Evolutionary conservation across 2,329 filamentous ascomycete genomes (phyloP).

Genomic region (Alternaria gansuensis): DNA sequence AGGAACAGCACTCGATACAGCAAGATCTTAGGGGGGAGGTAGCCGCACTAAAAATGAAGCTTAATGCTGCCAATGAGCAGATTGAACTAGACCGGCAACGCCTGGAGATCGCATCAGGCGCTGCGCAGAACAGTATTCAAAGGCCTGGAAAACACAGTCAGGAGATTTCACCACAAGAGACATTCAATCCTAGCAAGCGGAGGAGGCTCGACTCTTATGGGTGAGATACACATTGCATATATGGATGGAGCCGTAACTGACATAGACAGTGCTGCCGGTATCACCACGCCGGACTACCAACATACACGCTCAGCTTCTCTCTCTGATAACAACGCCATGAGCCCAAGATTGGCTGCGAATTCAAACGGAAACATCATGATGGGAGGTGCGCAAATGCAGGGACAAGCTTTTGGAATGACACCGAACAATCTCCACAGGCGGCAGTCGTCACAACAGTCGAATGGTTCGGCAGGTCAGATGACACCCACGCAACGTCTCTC

Average conservation of each 20-base stretch:
- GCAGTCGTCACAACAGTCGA: neutral
- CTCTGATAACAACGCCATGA: neutral
- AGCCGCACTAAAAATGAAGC: neutral
- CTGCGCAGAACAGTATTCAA: neutral
- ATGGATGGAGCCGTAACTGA: neutral
- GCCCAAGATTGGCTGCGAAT: neutral
- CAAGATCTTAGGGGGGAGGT: too few relatives aligned
- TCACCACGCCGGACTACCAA: neutral
- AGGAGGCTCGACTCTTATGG: neutral
- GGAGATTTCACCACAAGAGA: neutral
- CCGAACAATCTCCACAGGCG: neutral
- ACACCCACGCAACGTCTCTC: neutral
- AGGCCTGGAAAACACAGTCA: neutral
- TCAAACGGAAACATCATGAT: neutral
- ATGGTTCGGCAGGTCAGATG: neutral
- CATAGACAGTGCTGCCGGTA: neutral
- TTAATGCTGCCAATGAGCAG: neutral
- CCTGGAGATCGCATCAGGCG: too few relatives aligned
- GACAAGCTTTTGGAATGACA: neutral
- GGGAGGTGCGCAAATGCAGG: neutral
- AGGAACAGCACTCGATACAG: neutral
- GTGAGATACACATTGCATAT: neutral
- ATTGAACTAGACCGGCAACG: neutral
- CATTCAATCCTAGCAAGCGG: neutral
- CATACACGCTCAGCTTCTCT: neutral